A percentile compares a stretch with the other conserved stretches of the same genome.
Evolutionary conservation across 768 basidiomycete species (phyloP).

Genomic region (Rubroboletus pulcherrimus): DNA sequence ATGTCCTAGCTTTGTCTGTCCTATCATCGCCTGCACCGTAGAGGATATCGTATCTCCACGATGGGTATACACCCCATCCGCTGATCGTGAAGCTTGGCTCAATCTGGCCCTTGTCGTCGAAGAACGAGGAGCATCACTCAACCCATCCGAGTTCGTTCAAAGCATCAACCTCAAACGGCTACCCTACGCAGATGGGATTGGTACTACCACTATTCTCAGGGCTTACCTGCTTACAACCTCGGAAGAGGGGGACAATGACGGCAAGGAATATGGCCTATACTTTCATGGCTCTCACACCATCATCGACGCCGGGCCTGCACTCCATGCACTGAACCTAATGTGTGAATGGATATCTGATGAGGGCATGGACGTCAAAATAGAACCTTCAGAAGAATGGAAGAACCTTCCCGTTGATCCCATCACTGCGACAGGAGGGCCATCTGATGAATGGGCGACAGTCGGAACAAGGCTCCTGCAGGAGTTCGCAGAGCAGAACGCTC

Average conservation of each 20-base stretch:
- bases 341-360: conserved; percentile 20
- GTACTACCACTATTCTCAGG: not conserved
- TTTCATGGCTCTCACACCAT: conserved; percentile 22
- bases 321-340: conserved; percentile 22
- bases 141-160: conserved; percentile 16
- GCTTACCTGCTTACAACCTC: conserved; percentile 13
- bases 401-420: conserved; percentile 27
- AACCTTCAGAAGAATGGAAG: conserved; percentile 21
- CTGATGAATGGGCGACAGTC: conserved; percentile 13
- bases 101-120: conserved; percentile 18
- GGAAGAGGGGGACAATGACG: not conserved
- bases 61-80: conserved; percentile 23
- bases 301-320: conserved; percentile 21
- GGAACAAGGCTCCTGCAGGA: conserved; percentile 17
- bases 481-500: not conserved
- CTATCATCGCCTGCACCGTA: conserved; percentile 15
- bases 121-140: conserved; percentile 12
- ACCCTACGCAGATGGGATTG: conserved; percentile 12
- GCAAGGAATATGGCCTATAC: conserved; percentile 18
- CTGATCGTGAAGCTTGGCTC: conserved; percentile 22
- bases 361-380: conserved; percentile 9
- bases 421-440: conserved; percentile 21
- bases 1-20: conserved; percentile 14
- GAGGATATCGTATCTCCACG: conserved; percentile 12
- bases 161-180: conserved; percentile 14